Base-by-base conservation (phyloP, 208 protist species). In the Kentomonas sorsogonicus region DNA sequence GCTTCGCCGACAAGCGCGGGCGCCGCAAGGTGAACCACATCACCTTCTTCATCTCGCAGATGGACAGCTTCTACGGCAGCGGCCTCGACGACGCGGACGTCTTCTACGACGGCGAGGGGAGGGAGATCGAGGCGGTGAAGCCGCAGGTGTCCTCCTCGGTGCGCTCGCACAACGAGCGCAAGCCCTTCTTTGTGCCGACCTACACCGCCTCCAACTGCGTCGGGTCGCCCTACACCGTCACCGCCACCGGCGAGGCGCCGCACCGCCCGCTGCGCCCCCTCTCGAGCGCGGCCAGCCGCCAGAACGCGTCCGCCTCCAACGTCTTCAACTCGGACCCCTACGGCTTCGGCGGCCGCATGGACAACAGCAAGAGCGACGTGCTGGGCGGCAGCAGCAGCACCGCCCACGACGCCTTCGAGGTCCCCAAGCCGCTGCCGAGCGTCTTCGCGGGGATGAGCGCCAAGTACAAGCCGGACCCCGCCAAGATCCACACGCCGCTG, bases 41-140 rank as follows among this genome's bases (percentile, higher is more conserved):
- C 23, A 52, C 65, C 36, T 72, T 84, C 53, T 70, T 71, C 48
- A 47, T 80, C 23, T 51, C 59, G 26, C 53, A 60, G 13, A 58
- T 69, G 13, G 72, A 84, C 40, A 72, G 66, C 27, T 43, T 72
- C 26, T n/a, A n/a, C n/a, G n/a, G n/a, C n/a, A 66, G 53, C 58
- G 66, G 59, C 59, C 13, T 50, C 16, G 66, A 72, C 53, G 22
- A 66, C 18, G 41, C 66, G 29, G 53, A 66, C 22, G 50, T 9
- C 7, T 5, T 13, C 26, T 36, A 22, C 13, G 31, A 7, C 30
- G 15, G 27, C 30, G 10, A 13, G 31, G 27, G 7, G 3, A 30
- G 15, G n/a, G 29, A 4, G 7, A 39, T 4, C 30, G 26, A 7
- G 4, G 7, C 50, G 6, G 50, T 11, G 15, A 36, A 29, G 6